Base-by-base conservation (phyloP, 2,329 filamentous ascomycete species). In the Fusarium tupiense region DNA sequence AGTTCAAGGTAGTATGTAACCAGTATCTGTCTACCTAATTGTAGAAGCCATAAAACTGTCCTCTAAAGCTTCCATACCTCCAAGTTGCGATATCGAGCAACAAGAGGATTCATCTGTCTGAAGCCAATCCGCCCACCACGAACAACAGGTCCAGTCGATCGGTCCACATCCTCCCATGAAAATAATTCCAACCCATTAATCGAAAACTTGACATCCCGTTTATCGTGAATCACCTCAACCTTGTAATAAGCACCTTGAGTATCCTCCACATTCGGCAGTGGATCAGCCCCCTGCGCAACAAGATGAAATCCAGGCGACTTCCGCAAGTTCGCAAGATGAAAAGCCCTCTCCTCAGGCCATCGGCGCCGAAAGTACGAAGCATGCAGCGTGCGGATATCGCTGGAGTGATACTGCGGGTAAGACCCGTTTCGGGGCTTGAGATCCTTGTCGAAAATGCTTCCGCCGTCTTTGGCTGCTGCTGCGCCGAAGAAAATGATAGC, bases 401-500 rank as follows among this genome's bases (percentile, higher is more conserved):
- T 52, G 0, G 75, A 77, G 58, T 77, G 76, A 24, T 77, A 77
- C 14, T 77, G 76, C 4, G 76, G 63, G 54, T 77, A 77, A 10
- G 75, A 72, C 0, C 76, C 75, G 11, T 77, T 77, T 31, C 76
- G 72, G 1, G 75, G 73, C 1, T 65, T 61, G 8, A 77, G 64
- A 24, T 40, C 61, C 22, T 72, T 61, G 37, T 72, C 73, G 47
- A 77, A 77, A 33, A 77, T 77, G 38, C 75, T 77, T 8, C 75
- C 75, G 5, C 76, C 76, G 10, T 52, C 64, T 2, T 47, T 43
- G 19, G 70, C 64, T 2, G 75, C 62, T 5, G 62, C 58, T 12
- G 76, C 73, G n/a, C 76, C 76, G 16, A 77, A 75, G 62, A 77
- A 77, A 14, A 77, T 72, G 38, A 77, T 77, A 16, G 76, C 76